These are phyloP conservation scores for Leptographium wingfieldii DNA, from an alignment of 2,329 filamentous ascomycete genomes.

Conservation along the genomic window DNA sequence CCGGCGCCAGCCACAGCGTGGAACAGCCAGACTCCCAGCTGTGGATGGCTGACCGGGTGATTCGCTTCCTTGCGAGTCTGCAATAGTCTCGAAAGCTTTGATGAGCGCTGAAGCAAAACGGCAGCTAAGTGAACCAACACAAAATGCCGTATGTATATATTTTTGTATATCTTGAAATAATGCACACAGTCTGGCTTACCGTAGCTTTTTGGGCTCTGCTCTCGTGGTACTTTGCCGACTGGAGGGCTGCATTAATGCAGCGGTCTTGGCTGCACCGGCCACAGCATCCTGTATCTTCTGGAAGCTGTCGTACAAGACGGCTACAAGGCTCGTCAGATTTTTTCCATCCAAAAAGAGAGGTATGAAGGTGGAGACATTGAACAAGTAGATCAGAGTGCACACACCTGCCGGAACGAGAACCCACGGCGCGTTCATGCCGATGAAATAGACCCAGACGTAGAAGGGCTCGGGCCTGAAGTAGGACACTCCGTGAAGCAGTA, in stretches of 20 bases:
- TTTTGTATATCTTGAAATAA: background rate
- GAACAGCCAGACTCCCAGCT: constrained; percentile 29
- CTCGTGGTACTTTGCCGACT: background rate
- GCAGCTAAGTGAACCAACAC: no score
- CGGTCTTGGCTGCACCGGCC: background rate
- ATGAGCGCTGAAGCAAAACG: background rate
- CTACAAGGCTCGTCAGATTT: background rate
- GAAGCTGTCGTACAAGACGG: constrained; percentile 2
- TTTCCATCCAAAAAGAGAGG: background rate
- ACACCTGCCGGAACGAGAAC: constrained; percentile 40
- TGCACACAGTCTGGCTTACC: no score
- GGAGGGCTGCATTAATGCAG: no score
- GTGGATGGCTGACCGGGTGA: constrained; percentile 37
- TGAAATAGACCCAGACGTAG: constrained; percentile 53
- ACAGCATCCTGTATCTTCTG: background rate
- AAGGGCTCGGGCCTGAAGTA: constrained; percentile 46
- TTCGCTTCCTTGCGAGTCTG: constrained; percentile 28
- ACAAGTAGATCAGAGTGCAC: constrained; percentile 15
- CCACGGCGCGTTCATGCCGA: constrained; percentile 50
- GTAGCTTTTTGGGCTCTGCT: background rate
- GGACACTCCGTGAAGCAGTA: constrained; percentile 28
- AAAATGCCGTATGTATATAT: background rate
- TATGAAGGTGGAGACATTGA: background rate
- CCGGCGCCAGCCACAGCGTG: constrained; percentile 39
- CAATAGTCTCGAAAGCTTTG: constrained; percentile 5